Percentiles rank a stretch among this genome's conserved stretches.
Evolutionary conservation across 331 rosid species (phyloP).

Genomic region (Rhamnella rubrinervis): DNA sequence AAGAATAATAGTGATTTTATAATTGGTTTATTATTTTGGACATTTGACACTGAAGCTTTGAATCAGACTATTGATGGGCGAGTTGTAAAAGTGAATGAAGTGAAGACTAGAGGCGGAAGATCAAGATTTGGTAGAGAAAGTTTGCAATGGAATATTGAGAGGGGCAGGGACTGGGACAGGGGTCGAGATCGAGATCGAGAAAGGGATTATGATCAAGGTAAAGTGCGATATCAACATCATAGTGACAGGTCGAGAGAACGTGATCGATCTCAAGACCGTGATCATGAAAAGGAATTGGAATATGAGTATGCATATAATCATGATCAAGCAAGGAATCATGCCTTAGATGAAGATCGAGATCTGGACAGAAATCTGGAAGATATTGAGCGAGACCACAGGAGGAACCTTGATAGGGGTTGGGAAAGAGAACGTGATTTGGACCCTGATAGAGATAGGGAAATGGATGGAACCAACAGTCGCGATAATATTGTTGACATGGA

Average conservation of each 20-base stretch:
- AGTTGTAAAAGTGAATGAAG: slow-evolving; percentile 78
- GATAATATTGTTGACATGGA: slow-evolving; percentile 43
- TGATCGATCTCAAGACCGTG: slow-evolving; percentile 58
- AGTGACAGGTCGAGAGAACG: slow-evolving; percentile 49
- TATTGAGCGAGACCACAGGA: slow-evolving; percentile 33
- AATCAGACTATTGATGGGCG: slow-evolving; percentile 79
- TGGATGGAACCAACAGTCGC: slow-evolving; percentile 43
- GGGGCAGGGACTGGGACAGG: slow-evolving; percentile 62
- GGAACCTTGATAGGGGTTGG: slow-evolving; percentile 38
- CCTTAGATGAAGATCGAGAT: slow-evolving; percentile 38
- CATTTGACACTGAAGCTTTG: slow-evolving; percentile 33
- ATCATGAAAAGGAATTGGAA: slow-evolving; percentile 53
- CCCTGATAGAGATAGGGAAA: slow-evolving; percentile 35
- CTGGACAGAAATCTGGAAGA: slow-evolving; percentile 37
- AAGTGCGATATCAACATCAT: slow-evolving; percentile 45
- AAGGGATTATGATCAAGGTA: slow-evolving; percentile 51
- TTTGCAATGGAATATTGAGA: slow-evolving; percentile 40
- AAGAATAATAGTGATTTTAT: neutral
- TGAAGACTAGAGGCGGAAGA: slow-evolving; percentile 64
- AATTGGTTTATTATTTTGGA: slow-evolving; percentile 22
- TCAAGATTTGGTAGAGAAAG: slow-evolving; percentile 57
- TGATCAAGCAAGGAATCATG: slow-evolving; percentile 41
- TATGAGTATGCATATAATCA: slow-evolving; percentile 39
- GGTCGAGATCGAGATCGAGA: slow-evolving; percentile 37
- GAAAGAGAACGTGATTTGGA: slow-evolving; percentile 45